These are phyloP conservation scores for Blastosporella zonata DNA, from an alignment of 1,284 basidiomycete species.

Conservation along the genomic window DNA sequence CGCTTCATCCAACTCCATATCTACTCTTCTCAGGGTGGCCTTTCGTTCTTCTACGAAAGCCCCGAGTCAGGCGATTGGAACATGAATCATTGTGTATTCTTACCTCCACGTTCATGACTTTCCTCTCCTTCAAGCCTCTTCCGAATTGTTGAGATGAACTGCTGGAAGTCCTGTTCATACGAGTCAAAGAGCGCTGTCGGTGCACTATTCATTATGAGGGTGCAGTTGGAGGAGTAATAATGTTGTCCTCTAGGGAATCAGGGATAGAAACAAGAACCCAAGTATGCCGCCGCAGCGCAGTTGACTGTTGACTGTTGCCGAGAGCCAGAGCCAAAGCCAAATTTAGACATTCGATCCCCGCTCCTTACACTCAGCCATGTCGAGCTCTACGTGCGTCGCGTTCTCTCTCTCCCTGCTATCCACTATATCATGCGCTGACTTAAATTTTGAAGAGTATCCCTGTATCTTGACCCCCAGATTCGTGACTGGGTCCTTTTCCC, in stretches of 20 bases:
- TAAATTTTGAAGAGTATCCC: slow-evolving; percentile 50
- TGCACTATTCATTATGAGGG: slow-evolving; percentile 64
- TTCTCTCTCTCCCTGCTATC: slow-evolving; percentile 1
- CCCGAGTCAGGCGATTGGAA: not conserved
- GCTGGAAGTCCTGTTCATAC: slow-evolving; percentile 78
- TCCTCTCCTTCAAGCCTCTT: slow-evolving; percentile 66
- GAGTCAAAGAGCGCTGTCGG: slow-evolving; percentile 79
- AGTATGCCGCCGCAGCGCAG: not conserved
- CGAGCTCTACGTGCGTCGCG: slow-evolving; percentile 38
- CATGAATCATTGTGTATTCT: slow-evolving; percentile 1
- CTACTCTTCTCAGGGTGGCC: slow-evolving; percentile 78
- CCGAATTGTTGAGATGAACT: slow-evolving; percentile 65
- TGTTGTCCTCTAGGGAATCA: slow-evolving; percentile 29
- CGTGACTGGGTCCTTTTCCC: slow-evolving; percentile 95
- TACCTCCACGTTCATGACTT: slow-evolving; percentile 57
- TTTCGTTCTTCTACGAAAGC: slow-evolving; percentile 72
- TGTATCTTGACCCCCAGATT: slow-evolving; percentile 92
- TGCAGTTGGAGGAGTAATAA: slow-evolving; percentile 8
- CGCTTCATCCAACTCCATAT: slow-evolving; percentile 97
- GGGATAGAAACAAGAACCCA: slow-evolving; percentile 13
- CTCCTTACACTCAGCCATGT: slow-evolving; percentile 35
- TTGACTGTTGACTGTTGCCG: no score
- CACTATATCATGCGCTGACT: not conserved
- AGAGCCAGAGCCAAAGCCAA: not conserved
- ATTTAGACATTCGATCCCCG: slow-evolving; percentile 15